phyloP scores from a whole-genome alignment of 2,329 filamentous ascomycete species.

The Golovinomyces cichoracearum region DNA sequence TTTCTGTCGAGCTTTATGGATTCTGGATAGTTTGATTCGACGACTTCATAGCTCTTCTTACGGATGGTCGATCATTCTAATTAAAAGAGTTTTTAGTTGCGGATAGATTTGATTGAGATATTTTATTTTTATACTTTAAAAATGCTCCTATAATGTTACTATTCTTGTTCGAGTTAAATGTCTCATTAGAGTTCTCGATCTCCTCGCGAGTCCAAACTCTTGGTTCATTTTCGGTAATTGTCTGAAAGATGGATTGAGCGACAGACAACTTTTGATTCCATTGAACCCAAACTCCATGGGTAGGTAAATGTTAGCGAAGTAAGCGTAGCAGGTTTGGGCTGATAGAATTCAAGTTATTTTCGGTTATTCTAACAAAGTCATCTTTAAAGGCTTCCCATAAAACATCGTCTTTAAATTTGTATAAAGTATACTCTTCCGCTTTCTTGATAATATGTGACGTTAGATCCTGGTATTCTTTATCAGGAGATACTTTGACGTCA shows the following conservation, averaged over 20 bases:
- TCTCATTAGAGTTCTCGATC: neutral
- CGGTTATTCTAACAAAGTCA: neutral
- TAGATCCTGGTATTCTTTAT: neutral
- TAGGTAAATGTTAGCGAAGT: neutral
- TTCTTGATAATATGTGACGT: neutral
- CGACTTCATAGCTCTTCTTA: neutral
- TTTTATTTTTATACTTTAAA: neutral
- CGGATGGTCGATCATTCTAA: neutral
- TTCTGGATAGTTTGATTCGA: neutral
- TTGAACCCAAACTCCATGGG: neutral
- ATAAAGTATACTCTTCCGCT: neutral
- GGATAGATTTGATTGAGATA: neutral
- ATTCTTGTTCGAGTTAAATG: neutral
- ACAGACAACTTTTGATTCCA: neutral
- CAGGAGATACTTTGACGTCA: neutral
- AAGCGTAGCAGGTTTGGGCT: neutral
- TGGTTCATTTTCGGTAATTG: neutral
- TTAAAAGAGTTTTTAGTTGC: neutral
- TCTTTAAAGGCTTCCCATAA: neutral
- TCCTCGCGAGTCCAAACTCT: neutral
- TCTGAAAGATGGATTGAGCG: neutral
- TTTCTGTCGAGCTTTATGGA: too few relatives aligned
- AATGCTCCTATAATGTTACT: neutral
- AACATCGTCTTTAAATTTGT: neutral
- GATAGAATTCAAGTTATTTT: neutral